phyloP scores from a whole-genome alignment of 1,284 basidiomycete species.

The Omphalotus olearius region DNA sequence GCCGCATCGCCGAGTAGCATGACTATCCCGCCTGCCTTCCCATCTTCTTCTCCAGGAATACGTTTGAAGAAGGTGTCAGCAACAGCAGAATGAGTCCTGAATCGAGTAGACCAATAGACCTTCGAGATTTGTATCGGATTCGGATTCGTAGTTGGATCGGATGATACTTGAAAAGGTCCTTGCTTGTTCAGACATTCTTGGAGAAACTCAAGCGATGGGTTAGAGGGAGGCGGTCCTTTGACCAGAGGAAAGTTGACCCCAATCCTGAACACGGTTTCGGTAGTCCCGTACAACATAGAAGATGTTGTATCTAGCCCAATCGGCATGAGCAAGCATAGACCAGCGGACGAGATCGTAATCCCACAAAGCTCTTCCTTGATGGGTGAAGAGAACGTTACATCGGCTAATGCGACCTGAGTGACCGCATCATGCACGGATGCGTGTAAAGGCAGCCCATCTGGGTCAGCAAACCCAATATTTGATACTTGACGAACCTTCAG shows the following conservation, averaged over 20 bases:
- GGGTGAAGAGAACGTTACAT: conserved; percentile 27
- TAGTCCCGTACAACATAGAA: neutral
- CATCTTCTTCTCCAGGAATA: conserved; percentile 14
- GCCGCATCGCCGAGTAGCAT: conserved; percentile 40
- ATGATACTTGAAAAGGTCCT: conserved; percentile 25
- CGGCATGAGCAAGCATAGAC: conserved; percentile 24
- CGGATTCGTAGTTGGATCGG: conserved; percentile 26
- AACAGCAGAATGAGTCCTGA: conserved; percentile 31
- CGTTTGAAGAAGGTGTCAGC: conserved; percentile 31
- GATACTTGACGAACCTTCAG: conserved; percentile 28
- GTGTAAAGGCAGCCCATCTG: conserved; percentile 21
- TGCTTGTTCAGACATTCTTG: conserved; percentile 29
- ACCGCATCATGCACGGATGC: conserved; percentile 21
- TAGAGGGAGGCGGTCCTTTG: conserved; percentile 27
- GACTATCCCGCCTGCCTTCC: conserved; percentile 22
- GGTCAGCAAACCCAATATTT: conserved; percentile 31
- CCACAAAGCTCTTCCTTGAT: conserved; percentile 13
- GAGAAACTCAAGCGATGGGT: conserved; percentile 27
- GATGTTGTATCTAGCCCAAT: conserved; percentile 16
- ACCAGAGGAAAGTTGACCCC: conserved; percentile 23
- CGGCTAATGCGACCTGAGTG: conserved; percentile 30
- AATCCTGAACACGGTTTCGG: conserved; percentile 23
- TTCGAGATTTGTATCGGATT: conserved; percentile 26
- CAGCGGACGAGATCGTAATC: conserved; percentile 15
- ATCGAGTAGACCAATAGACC: conserved; percentile 32